Evolutionary conservation across 352 stramenopile genomes (phyloP), one percentile per base, ranked within the genome.

Genomic region (Globisporangium splendens): DNA sequence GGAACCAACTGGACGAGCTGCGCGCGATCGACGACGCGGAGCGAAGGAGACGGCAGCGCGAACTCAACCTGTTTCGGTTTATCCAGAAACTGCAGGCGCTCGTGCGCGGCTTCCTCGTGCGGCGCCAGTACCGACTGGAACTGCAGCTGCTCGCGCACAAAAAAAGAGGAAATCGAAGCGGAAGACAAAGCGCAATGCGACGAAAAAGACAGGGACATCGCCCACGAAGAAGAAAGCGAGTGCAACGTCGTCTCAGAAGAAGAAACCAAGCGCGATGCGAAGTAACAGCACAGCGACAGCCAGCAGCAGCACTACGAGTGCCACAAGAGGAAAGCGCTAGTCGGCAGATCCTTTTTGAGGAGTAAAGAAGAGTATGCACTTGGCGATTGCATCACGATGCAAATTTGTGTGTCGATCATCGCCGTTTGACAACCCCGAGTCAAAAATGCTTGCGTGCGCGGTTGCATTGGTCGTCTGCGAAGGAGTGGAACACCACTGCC

Each of bases 91-190:
- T 90, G 21, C 82, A 91, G 56, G 82, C 77, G 0, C 33, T 70
- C 8, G 76, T 87, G 46, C 69, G 82, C 28, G 82, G 82, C 11
- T 91, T 88, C 50, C 68, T 89, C n/a, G 43, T 63, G 21, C 69
- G 82, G 13, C 65, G 68, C 2, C 69, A 50, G 13, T 48, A 54
- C 41, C 39, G 49, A 14, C 15, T 87, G 59, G 61, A 65, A 8
- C 15, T 87, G 59, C 63, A 65, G 7, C 62, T 81, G 20, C 38
- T 62, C 22, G 50, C 60, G 17, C 47, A 52, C 14, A 68, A 68
- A 60, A 58, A 54, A 61, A 53, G 52, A 48, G 56, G 8, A 54
- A 54, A 13, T 56, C 63, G 41, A 71, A 65, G 33, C 52, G 51
- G 18, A 74, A 73, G 54, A 56, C 47, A 35, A 69, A 62, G 46